Conservation (phyloP, 169 alveolate genomes). For the Plasmodium fragile region DNA sequence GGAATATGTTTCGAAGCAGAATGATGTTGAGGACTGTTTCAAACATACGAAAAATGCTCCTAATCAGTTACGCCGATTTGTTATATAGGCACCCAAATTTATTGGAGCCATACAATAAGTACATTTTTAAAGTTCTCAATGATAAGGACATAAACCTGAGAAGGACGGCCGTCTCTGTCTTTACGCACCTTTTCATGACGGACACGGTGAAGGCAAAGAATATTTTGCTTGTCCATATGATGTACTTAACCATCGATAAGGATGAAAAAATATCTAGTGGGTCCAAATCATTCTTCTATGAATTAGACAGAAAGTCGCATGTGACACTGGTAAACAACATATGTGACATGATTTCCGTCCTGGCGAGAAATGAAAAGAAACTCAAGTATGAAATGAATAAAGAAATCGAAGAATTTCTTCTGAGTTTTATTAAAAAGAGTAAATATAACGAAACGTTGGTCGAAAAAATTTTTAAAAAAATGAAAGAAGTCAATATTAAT, state of each 20-base stretch:
- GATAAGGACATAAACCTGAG: constrained; percentile 80
- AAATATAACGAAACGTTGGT: constrained; percentile 70
- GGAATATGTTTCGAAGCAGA: background rate
- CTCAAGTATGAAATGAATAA: constrained; percentile 41
- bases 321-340: constrained; percentile 60
- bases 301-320: constrained; percentile 54
- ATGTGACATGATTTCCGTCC: constrained; percentile 64
- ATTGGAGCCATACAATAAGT: constrained; percentile 85
- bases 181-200: constrained; percentile 87
- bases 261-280: constrained; percentile 79
- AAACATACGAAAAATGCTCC: constrained; percentile 78
- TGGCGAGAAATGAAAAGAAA: constrained; percentile 50
- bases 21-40: constrained; percentile 43
- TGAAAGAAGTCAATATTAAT: constrained; percentile 59
- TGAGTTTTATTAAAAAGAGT: constrained; percentile 65
- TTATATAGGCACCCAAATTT: constrained; percentile 86
- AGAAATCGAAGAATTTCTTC: constrained; percentile 32
- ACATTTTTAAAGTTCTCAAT: constrained; percentile 77
- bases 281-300: constrained; percentile 82
- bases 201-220: constrained; percentile 87
- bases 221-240: constrained; percentile 81
- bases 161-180: constrained; percentile 85
- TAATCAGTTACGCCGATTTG: constrained; percentile 86
- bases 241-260: constrained; percentile 83
- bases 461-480: constrained; percentile 67